Base-by-base conservation (phyloP, 805 yeast genomes). In the Zygotorulaspora florentina region DNA sequence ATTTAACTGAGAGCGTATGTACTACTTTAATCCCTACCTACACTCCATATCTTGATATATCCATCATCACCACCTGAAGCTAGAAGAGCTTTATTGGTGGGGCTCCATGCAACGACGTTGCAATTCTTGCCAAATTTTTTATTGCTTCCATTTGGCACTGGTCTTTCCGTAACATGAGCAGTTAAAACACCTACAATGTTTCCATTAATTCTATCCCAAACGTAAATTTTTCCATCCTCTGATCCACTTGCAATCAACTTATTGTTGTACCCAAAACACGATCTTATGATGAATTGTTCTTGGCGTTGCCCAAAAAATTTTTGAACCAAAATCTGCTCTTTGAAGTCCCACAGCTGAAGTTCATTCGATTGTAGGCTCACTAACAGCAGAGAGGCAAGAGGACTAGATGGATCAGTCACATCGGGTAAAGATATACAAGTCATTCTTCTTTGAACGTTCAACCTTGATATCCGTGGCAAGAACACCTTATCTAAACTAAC, bases 21-120 rank as follows among this genome's bases (percentile, higher is more conserved):
- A 35, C 8, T 11, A 20, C 18, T 26, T 40, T 42, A 46, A 12
- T 52, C 52, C 51, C 57, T 68, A 56, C 63, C 42, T 1, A 64
- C 60, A n/a, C 78, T 81, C 89, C 88, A 85, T 6, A 87, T 73
- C 46, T 80, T 79, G 3, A 87, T 82, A 8, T 73, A 65, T 15
- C 77, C 74, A 62, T 90, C 96, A 63, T 89, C 96, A 12, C 95
- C 87, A 33, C 88, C 89, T 16, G 91, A 81, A 6, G 88, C 93
- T 78, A 90, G 82, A 65, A 82, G 67, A 10, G 64, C 57, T 41
- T 68, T 65, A 33, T 66, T 54, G 1, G 51, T 56, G 1, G 79
- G 75, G 53, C 79, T 81, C 90, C 93, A 88, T 48, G 83, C 81
- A 2, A 88, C 93, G 38, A 86, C 79, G 60, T 87, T 89, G 52